Evolutionary conservation across 2,329 filamentous ascomycete species (phyloP).

Genomic region (Aspergillus uvarum): DNA sequence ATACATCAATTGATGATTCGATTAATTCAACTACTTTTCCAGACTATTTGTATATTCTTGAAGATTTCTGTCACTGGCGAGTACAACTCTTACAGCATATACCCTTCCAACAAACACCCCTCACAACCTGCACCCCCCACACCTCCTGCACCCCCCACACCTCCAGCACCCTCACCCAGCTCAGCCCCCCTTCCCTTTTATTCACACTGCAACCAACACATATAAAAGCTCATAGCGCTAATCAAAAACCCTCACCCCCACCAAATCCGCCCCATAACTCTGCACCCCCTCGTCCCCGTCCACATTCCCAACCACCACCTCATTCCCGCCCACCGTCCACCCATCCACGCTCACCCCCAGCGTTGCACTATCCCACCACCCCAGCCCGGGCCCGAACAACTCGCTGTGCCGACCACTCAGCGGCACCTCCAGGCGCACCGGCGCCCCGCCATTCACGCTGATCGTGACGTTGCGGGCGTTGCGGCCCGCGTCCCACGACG

Average conservation of each 20-base stretch:
- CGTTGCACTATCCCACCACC: constrained; percentile 53
- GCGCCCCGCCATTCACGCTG: constrained; percentile 44
- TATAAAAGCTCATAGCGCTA: constrained; percentile 2
- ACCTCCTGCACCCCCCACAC: too few species aligned
- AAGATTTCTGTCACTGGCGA: too few species aligned
- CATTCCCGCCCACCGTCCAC: constrained; percentile 44
- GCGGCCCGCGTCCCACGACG: constrained; percentile 45
- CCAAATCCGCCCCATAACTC: constrained; percentile 37
- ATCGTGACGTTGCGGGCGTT: constrained; percentile 55
- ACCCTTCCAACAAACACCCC: too few species aligned
- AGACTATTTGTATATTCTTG: too few species aligned
- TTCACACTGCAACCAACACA: too few species aligned
- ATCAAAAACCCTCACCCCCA: constrained; percentile 34
- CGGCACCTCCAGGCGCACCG: constrained; percentile 52
- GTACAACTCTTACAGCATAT: not conserved
- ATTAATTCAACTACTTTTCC: too few species aligned
- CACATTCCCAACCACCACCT: constrained; percentile 38
- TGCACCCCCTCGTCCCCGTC: constrained; percentile 27
- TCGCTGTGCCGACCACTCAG: constrained; percentile 41
- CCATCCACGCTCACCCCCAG: constrained; percentile 49
- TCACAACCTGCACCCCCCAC: too few species aligned
- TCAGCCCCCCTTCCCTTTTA: too few species aligned
- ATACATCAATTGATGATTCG: too few species aligned
- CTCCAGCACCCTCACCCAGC: too few species aligned
- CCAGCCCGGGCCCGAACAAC: constrained; percentile 43